Conservation (phyloP, 1,284 basidiomycete genomes). For the Rhodotorula sp. region DNA sequence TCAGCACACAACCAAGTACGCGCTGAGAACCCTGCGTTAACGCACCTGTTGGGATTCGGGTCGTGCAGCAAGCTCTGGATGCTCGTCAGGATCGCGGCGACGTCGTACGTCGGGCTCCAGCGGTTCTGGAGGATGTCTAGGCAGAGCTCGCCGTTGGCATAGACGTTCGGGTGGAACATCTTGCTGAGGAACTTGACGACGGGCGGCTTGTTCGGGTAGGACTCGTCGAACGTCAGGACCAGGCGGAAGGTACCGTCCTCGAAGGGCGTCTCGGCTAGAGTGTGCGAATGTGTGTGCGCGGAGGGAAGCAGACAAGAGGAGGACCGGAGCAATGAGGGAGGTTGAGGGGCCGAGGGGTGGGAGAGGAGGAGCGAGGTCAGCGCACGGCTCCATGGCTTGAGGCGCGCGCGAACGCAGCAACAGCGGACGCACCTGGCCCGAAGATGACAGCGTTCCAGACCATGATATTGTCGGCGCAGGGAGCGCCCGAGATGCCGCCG, state of each 20-base stretch:
- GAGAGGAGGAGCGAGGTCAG: background rate
- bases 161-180: conserved; percentile 94
- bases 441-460: conserved; percentile 99
- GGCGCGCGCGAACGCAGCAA: background rate
- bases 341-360: background rate
- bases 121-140: conserved; percentile 97
- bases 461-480: conserved; percentile 98
- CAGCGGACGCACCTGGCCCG: conserved; percentile 73
- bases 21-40: too few relatives aligned
- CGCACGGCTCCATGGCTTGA: background rate
- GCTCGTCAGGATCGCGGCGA: conserved; percentile 93
- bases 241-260: conserved; percentile 99
- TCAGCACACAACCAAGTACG: too few relatives aligned
- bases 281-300: conserved; percentile 2
- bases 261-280: conserved; percentile 89
- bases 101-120: conserved; percentile 98
- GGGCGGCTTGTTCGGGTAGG: conserved; percentile 97
- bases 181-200: conserved; percentile 94
- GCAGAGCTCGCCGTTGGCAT: conserved; percentile 96
- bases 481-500: conserved; percentile 92
- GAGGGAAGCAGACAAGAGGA: background rate
- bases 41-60: conserved; percentile 84
- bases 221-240: conserved; percentile 91
- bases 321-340: background rate
- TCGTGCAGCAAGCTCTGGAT: conserved; percentile 95